Base-by-base conservation (phyloP, 177 flowering plant species). In the Vitis hybrid region DNA sequence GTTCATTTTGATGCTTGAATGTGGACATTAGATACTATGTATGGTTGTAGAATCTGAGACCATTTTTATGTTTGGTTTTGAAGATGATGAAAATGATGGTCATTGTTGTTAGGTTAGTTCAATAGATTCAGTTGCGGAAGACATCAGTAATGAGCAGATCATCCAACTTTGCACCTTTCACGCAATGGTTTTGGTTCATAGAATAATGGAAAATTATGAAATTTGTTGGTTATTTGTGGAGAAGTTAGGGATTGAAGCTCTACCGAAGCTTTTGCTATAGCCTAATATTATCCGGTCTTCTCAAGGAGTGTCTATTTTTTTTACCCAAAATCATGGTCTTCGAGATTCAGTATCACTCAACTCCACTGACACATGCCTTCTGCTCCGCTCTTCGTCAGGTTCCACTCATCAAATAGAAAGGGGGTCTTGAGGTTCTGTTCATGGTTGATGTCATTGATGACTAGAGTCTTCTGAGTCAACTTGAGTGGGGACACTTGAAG, bases 281-380 rank as follows among this genome's bases (percentile, higher is more conserved):
- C 97, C 99, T 59, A 90, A 85, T 65, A 87, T 96, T 80, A 87
- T 85, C 5, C 97, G 90, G 61, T 96, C 99, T 52, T 88, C 98
- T 63, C 93, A 92, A 68, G 99, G 99, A 64, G 89, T 90, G 95
- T 87, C 97, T 39, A 88, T 93, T 81, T 97, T 97, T 57, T 76
- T 95, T 95, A 59, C 97, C 91, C 57, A 93, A 97, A 77, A 91
- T 98, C 11, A 83, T 90, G 83, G 98, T 93, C 59, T 96, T 96
- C 78, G 94, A 93, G 83, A 88, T 93, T 14, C 99, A 93, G 68
- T 91, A 92, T 78, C 99, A 96, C 69, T 92, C 99, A 66, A 83
- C 85, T 75, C 82, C 95, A n/a, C 78, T 93, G 61, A 98, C 99
- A 19, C 88, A 80, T 51, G 92, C 97, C 11, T 90, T 92, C 68